phyloP scores from a whole-genome alignment of 768 basidiomycete species.

The Gloeopeniophorella convolvens region DNA sequence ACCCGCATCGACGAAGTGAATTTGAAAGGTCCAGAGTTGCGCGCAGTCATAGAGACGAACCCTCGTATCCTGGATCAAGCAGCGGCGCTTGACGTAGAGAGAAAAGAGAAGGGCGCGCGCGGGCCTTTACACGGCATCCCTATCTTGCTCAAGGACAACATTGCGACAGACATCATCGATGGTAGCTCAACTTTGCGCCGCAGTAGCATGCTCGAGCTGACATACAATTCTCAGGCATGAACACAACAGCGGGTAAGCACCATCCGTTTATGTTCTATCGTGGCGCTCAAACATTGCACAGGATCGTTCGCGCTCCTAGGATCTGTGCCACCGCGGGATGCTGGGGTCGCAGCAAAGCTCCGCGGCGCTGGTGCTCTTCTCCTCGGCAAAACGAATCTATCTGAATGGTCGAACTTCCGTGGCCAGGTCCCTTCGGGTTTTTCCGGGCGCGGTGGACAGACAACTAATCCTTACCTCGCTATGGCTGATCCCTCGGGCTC shows the following conservation, averaged over 20 bases:
- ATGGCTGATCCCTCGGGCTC: conserved; percentile 36
- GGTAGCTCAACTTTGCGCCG: conserved; percentile 16
- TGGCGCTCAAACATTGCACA: background rate
- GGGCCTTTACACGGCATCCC: conserved; percentile 50
- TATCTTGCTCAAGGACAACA: conserved; percentile 43
- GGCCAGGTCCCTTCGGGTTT: conserved; percentile 36
- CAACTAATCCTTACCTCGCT: conserved; percentile 36
- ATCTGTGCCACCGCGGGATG: conserved; percentile 30
- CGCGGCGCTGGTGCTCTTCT: conserved; percentile 33
- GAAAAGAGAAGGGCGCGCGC: conserved; percentile 36
- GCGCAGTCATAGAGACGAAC: conserved; percentile 54
- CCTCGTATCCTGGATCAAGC: conserved; percentile 47
- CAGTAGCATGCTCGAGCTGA: background rate
- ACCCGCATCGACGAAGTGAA: conserved; percentile 68
- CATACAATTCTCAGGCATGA: conserved; percentile 28
- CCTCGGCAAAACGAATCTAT: conserved; percentile 37
- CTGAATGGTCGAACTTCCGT: conserved; percentile 39
- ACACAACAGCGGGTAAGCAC: conserved; percentile 29
- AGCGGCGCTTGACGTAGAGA: conserved; percentile 41
- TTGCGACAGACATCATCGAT: conserved; percentile 30
- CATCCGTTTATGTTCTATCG: background rate
- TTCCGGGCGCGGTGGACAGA: conserved; percentile 42
- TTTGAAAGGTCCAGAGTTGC: conserved; percentile 46
- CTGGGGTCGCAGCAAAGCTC: conserved; percentile 26
- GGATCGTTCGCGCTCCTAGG: conserved; percentile 31